Evolutionary conservation across 1,284 basidiomycete genomes (phyloP), one percentile per base, ranked within the genome.

Genomic region (Cystobasidium sp.): DNA sequence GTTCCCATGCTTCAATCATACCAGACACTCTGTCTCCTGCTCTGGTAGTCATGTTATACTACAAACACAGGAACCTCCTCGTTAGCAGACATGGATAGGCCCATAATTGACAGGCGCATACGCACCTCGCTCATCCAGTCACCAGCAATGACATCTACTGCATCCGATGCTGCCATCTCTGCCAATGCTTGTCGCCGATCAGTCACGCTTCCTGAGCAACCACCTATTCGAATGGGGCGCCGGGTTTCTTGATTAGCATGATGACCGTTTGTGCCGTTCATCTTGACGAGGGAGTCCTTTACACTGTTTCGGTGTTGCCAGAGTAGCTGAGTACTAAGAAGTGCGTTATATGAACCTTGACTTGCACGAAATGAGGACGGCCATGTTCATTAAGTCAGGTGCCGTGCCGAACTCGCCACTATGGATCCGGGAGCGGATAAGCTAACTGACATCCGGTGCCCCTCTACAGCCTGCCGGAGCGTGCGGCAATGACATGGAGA

Each of bases 51-150:
- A 69, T 69, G 67, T 69, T 69, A n/a, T n/a, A n/a, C n/a, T n/a
- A n/a, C n/a, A n/a, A n/a, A n/a, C n/a, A n/a, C n/a, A n/a, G n/a
- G n/a, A n/a, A n/a, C n/a, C n/a, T n/a, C n/a, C n/a, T n/a, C n/a
- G n/a, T n/a, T n/a, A n/a, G n/a, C n/a, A n/a, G n/a, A n/a, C n/a
- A n/a, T n/a, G n/a, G n/a, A n/a, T n/a, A n/a, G n/a, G n/a, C n/a
- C n/a, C n/a, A 41, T 37, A 4, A 53, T 18, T 59, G 41, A n/a
- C n/a, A 46, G 7, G 1, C 55, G 53, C 64, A 18, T 55, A 8
- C 67, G 61, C 44, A 69, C 67, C 55, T 69, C 67, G 49, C 51
- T 55, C 53, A 69, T 49, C 67, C 67, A 69, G 67, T 69, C 67
- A 43, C 67, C 67, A 18, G 58, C 58, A 41, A 69, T 69, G n/a